These are phyloP conservation scores for Withania somnifera DNA, from an alignment of 305 asterid genomes.

Conservation along the genomic window DNA sequence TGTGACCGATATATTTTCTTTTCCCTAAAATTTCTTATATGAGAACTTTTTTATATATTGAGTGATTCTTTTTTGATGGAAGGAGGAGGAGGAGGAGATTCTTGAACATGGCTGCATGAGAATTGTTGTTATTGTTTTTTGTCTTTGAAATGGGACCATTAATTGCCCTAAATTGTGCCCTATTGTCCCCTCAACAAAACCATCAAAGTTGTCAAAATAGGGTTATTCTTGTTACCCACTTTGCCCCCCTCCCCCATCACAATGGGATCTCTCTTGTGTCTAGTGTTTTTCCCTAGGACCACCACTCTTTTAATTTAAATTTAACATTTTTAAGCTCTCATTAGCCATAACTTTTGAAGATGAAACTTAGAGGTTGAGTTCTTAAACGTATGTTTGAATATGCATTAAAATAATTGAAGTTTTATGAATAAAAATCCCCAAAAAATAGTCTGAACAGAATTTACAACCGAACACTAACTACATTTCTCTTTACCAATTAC, in stretches of 20 bases:
- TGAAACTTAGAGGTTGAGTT: too few species aligned
- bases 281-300: conserved; percentile 39
- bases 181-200: conserved; percentile 84
- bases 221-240: conserved; percentile 24
- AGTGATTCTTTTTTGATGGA: background rate
- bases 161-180: conserved; percentile 58
- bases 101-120: conserved; percentile 15
- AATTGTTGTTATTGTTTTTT: conserved; percentile 23
- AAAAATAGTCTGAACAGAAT: too few species aligned
- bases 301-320: conserved; percentile 12
- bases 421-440: too few species aligned
- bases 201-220: conserved; percentile 68
- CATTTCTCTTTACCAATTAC: background rate
- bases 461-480: too few species aligned
- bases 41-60: background rate
- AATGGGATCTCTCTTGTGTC: conserved; percentile 75
- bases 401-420: too few species aligned
- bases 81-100: conserved; percentile 4
- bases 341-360: background rate
- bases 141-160: conserved; percentile 27
- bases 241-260: conserved; percentile 22
- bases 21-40: conserved; percentile 20
- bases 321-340: background rate
- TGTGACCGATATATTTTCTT: background rate
- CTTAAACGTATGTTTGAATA: too few species aligned